phyloP scores from a whole-genome alignment of 352 stramenopile species.

The Phytopythium ostracodes region DNA sequence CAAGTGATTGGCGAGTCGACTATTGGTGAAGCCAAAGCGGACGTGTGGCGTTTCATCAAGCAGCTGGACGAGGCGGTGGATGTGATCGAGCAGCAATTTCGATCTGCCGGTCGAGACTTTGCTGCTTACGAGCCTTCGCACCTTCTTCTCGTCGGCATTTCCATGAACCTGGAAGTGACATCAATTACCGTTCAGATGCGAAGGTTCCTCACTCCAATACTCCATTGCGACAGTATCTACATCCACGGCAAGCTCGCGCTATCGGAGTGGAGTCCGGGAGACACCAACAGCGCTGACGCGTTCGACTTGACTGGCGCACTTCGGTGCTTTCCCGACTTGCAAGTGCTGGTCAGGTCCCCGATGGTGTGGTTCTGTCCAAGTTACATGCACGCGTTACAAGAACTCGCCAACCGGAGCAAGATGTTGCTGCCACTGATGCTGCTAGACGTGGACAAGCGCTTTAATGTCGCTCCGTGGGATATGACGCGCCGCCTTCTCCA shows the following conservation, averaged over 20 bases:
- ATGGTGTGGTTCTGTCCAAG: constrained; percentile 49
- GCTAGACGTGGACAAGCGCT: constrained; percentile 39
- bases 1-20: constrained; percentile 27
- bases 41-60: constrained; percentile 23
- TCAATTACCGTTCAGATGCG: constrained; percentile 39
- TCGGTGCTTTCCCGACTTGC: constrained; percentile 41
- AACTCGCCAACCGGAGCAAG: constrained; percentile 31
- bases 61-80: constrained; percentile 45
- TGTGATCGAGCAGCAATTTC: constrained; percentile 23
- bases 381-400: constrained; percentile 50
- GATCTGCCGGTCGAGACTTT: constrained; percentile 13
- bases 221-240: constrained; percentile 28
- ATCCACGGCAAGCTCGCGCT: constrained; percentile 34
- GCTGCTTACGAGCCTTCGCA: constrained; percentile 22
- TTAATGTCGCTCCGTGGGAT: constrained; percentile 39
- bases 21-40: constrained; percentile 34
- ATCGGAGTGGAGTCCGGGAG: constrained; percentile 12
- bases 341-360: constrained; percentile 24
- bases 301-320: constrained; percentile 27
- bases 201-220: constrained; percentile 43
- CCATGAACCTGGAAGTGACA: constrained; percentile 22
- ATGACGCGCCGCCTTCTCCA: constrained; percentile 57
- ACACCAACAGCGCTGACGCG: background rate
- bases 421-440: constrained; percentile 34
- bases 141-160: constrained; percentile 25